A percentile compares a stretch with the other conserved stretches of the same genome.
phyloP scores from a whole-genome alignment of 2,329 filamentous ascomycete species.

The Aspergillus pseudoglaucus region DNA sequence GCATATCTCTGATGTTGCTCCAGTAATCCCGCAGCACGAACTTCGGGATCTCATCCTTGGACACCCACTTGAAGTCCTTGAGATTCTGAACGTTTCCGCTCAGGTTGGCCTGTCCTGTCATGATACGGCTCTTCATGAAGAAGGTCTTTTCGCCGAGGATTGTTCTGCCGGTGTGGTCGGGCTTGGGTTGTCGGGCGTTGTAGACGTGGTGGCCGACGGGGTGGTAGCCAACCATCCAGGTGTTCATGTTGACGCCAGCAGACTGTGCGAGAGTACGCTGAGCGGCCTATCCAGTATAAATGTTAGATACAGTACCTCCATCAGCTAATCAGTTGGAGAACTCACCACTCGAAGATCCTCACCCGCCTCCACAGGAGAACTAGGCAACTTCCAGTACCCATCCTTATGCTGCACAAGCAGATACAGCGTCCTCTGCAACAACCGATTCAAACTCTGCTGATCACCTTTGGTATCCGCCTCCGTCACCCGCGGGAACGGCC shows the following conservation, averaged over 20 bases:
- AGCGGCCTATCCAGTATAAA: constrained; percentile 57
- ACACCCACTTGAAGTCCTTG: constrained; percentile 84
- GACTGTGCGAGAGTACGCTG: constrained; percentile 69
- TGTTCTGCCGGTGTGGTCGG: constrained; percentile 33
- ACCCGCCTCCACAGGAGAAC: constrained; percentile 58
- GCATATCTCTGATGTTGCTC: constrained; percentile 70
- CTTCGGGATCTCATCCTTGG: constrained; percentile 75
- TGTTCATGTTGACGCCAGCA: constrained; percentile 94
- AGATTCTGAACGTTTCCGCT: constrained; percentile 64
- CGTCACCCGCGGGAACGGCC: constrained; percentile 63
- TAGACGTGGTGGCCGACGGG: constrained; percentile 74
- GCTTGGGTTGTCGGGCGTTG: constrained; percentile 46
- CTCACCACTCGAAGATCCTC: constrained; percentile 80
- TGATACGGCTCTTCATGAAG: constrained; percentile 92
- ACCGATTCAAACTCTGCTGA: constrained; percentile 68
- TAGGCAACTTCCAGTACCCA: constrained; percentile 76
- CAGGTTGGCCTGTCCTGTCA: constrained; percentile 90
- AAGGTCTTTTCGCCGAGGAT: constrained; percentile 74
- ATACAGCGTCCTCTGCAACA: constrained; percentile 77
- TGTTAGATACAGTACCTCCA: constrained; percentile 1
- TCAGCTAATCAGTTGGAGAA: constrained; percentile 11
- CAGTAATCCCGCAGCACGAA: constrained; percentile 65
- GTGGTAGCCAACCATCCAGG: constrained; percentile 88
- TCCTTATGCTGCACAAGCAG: constrained; percentile 67
- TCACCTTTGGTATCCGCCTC: constrained; percentile 75